These are phyloP conservation scores for Microdochium bolleyi DNA, from an alignment of 2,329 filamentous ascomycete genomes.

Conservation along the genomic window DNA sequence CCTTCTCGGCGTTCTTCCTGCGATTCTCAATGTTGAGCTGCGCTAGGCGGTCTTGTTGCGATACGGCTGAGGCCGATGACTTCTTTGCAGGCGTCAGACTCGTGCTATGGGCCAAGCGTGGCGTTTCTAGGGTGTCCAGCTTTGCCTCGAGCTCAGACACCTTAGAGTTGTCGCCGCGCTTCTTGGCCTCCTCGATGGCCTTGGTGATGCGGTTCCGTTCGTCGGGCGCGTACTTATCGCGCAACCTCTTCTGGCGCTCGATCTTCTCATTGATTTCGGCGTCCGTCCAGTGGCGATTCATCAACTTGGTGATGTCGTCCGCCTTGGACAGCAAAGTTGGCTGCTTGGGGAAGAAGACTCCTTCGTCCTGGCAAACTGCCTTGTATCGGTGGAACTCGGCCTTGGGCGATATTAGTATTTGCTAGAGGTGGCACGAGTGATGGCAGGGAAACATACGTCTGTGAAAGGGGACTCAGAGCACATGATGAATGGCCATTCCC, in stretches of 20 bases:
- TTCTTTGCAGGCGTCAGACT: conserved; percentile 48
- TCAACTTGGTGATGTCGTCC: conserved; percentile 69
- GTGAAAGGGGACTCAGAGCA: conserved; percentile 81
- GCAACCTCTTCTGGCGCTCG: conserved; percentile 59
- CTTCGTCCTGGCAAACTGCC: conserved; percentile 63
- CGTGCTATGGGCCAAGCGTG: conserved; percentile 68
- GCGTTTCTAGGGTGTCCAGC: conserved; percentile 54
- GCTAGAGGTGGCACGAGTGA: not conserved
- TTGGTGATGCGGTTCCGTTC: conserved; percentile 61
- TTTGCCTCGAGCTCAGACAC: conserved; percentile 48
- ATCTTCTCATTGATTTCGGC: conserved; percentile 76
- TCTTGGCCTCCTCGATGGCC: conserved; percentile 58
- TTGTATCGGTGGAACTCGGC: conserved; percentile 77
- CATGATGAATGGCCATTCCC: conserved; percentile 82
- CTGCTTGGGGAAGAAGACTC: conserved; percentile 66
- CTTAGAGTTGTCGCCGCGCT: conserved; percentile 52
- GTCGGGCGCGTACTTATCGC: conserved; percentile 56
- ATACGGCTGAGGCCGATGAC: conserved; percentile 37
- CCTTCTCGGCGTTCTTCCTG: conserved; percentile 74
- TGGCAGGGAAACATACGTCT: conserved; percentile 47
- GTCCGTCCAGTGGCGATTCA: conserved; percentile 76
- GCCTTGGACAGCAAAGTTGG: conserved; percentile 63
- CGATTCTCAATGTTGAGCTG: conserved; percentile 81
- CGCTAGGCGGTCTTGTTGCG: conserved; percentile 75
- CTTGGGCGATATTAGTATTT: conserved; percentile 30